phyloP scores from a whole-genome alignment of 768 basidiomycete species.

The Lactifluus rugatus region DNA sequence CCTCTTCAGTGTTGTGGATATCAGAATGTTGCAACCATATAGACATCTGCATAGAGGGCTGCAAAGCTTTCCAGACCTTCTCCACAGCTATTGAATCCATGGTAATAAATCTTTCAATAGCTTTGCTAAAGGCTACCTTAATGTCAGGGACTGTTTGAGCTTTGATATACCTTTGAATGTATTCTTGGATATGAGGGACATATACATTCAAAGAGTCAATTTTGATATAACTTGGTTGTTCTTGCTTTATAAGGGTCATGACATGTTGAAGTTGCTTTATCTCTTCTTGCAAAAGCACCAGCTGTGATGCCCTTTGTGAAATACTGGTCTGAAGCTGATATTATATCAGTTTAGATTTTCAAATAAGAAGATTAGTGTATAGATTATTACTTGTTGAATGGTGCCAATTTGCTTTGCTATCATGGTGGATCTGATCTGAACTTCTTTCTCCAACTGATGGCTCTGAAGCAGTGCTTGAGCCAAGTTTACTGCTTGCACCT shows the following conservation, averaged over 20 bases:
- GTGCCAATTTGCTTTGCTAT: background rate
- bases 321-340: conserved; percentile 4
- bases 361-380: background rate
- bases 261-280: conserved; percentile 1
- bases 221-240: background rate
- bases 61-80: background rate
- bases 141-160: background rate
- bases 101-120: background rate
- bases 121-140: background rate
- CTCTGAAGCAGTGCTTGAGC: conserved; percentile 6
- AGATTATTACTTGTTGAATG: conserved; percentile 5
- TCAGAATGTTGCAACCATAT: conserved; percentile 5
- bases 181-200: background rate
- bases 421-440: background rate
- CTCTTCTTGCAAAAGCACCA: conserved; percentile 2
- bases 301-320: background rate
- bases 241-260: background rate
- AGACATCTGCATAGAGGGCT: background rate
- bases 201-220: background rate
- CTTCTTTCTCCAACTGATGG: background rate
- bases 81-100: background rate
- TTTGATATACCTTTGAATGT: conserved; percentile 3
- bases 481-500: background rate
- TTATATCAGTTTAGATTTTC: background rate
- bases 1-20: conserved; percentile 3